Base-by-base conservation (phyloP, 1,284 basidiomycete species). In the Ceratobasidium theobromae region DNA sequence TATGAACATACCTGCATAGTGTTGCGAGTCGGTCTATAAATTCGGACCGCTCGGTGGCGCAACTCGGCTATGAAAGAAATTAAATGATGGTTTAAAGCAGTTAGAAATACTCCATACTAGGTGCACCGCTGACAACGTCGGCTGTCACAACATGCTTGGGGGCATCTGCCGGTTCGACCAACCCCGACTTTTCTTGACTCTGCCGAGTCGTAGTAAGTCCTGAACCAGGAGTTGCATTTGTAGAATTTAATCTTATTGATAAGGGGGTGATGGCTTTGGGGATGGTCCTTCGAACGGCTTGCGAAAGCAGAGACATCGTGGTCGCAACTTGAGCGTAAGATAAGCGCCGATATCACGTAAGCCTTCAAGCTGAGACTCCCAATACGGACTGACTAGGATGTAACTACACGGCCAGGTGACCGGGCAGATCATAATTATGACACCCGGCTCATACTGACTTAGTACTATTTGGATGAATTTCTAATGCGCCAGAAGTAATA, bases 1-100 rank as follows among this genome's bases (percentile, higher is more conserved):
- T 21, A 23, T 18, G n/a, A 25, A 43, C 53, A 95, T 57, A 92
- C 95, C 77, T 98, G 95, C 86, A 96, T 98, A 8, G 95, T 96
- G 71, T 93, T 94, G 71, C 93, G 90, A 23, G 95, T 88, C 0
- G 95, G 93, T 75, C 95, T 90, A 81, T 87, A 99, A 76, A 99
- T 95, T 67, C 95, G 87, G 38, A 98, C 95, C 27, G 85, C 79
- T 53, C 96, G 91, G 75, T 93, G 87, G 69, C 86, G 86, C 68
- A 98, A 84, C 76, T 97, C 88, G 71, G 78, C 93, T 95, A 70
- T 2, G 52, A 53, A 32, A 60, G 3, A 43, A 21, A 11, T 43
- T 40, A 55, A 54, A 27, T 23, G 18, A 18, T 8, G 23, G 12
- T 46, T 28, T 28, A 11, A 16, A 18, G 32, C 5, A 35, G 28